Conservation (phyloP, 208 protist species). For the Acanthamoeba healyi region DNA sequence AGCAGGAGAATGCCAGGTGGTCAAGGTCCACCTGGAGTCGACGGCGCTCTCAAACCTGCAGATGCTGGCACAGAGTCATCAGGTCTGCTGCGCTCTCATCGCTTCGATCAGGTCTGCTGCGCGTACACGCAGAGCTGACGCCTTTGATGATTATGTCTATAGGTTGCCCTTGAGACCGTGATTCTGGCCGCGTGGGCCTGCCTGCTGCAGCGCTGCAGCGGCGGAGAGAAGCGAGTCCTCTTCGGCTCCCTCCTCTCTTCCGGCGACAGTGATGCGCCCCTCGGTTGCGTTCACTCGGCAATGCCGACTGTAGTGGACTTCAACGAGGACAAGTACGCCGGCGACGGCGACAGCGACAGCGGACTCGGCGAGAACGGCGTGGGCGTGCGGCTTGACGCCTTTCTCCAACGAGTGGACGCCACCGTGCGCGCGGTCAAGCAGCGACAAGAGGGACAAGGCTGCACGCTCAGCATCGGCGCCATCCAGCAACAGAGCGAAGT, state of each 20-base stretch:
- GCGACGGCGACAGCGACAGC: not conserved
- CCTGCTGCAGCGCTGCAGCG: slow-evolving; percentile 25
- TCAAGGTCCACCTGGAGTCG: not conserved
- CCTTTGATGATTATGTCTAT: no score
- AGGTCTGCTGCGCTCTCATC: no score
- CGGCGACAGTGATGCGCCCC: not conserved
- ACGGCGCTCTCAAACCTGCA: not conserved
- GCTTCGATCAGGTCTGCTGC: not conserved
- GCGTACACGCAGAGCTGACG: not conserved
- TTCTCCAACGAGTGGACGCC: not conserved
- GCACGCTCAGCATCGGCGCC: not conserved
- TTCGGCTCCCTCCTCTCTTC: not conserved
- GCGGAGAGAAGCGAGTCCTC: slow-evolving; percentile 13
- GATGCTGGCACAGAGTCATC: not conserved
- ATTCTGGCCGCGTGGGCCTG: not conserved
- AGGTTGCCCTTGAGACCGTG: not conserved
- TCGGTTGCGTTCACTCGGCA: not conserved
- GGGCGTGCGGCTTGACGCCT: not conserved
- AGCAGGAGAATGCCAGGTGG: not conserved
- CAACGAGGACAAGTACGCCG: not conserved
- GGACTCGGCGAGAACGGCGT: not conserved
- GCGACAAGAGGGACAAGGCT: not conserved
- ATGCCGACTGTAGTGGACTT: not conserved
- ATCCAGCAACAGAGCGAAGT: slow-evolving; percentile 6
- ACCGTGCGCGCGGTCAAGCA: not conserved